A percentile compares a stretch with the other conserved stretches of the same genome.
Conservation (phyloP, 2,329 filamentous ascomycete species). For the Ascochyta koolunga region DNA sequence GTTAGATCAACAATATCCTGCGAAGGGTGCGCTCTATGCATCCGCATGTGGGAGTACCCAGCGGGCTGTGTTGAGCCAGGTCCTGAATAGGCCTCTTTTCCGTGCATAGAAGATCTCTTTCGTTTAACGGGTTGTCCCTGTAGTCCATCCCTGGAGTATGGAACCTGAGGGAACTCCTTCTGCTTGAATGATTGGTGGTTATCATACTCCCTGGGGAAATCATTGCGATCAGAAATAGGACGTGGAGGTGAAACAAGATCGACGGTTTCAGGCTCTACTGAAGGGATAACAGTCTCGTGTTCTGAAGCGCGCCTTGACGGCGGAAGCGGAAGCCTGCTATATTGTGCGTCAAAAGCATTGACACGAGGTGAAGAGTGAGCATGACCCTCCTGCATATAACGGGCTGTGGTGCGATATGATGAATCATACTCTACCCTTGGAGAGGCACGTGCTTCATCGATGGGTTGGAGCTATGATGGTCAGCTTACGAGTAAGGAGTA, state of each 20-base stretch:
- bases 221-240: constrained; percentile 11
- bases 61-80: not conserved
- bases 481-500: constrained; percentile 17
- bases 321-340: constrained; percentile 16
- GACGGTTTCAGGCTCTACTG: constrained; percentile 40
- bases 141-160: constrained; percentile 13
- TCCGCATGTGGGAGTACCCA: constrained; percentile 2
- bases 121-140: not conserved
- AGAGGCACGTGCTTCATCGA: constrained; percentile 23
- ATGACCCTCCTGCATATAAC: constrained; percentile 20
- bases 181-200: constrained; percentile 26
- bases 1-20: constrained; percentile 34
- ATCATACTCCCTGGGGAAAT: constrained; percentile 11
- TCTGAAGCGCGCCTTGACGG: constrained; percentile 34
- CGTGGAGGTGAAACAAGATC: constrained; percentile 26
- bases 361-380: constrained; percentile 19
- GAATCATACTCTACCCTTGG: constrained; percentile 25
- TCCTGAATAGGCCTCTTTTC: not conserved
- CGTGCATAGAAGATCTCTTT: not conserved
- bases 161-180: constrained; percentile 19
- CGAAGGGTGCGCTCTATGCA: constrained; percentile 16
- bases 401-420: constrained; percentile 11
- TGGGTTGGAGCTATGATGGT: constrained; percentile 39
- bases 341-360: constrained; percentile 21
- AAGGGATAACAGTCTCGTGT: constrained; percentile 42